Base-by-base conservation (phyloP, 2,329 filamentous ascomycete species). In the Penicillium palitans region DNA sequence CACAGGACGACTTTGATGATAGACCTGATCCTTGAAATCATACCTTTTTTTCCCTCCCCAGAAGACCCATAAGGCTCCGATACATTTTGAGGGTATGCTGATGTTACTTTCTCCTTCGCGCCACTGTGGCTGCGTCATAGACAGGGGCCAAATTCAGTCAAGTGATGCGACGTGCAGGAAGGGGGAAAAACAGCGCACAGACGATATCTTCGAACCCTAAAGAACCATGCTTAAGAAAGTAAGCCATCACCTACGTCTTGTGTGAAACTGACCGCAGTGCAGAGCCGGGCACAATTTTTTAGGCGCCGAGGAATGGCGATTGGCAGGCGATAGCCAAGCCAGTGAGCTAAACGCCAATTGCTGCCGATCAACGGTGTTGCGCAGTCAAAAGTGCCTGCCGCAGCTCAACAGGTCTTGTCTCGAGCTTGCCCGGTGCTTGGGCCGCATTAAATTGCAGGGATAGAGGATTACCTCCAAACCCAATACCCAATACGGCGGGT, bases 261-360 rank as follows among this genome's bases (percentile, higher is more conserved):
- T 60, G 48, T 59, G 53, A 52, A 47, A 57, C 35, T 17, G 35
- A 56, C 51, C 48, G 8, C 39, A 58, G 42, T 25, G 59, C 61
- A 59, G 60, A 50, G 7, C 51, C 27, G 58, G 47, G 55, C 55
- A 59, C 53, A 49, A 41, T 49, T 52, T 53, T 53, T 65, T 63
- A 66, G 63, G 65, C 66, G 63, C 65, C 59, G 49, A 50, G 37
- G 33, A 49, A 61, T 56, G 59, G 42, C 46, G 61, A 65, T 65
- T 65, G 61, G 62, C 50, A 55, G 55, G 41, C 62, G 52, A 56
- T 42, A 52, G 50, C 57, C 45, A 60, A 54, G 46, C 48, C 53
- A 33, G 42, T 33, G 46, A 49, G n/a, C 25, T 57, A 57, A 42
- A 61, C 61, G 63, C 61, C 63, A 62, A 40, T 19, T 47, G 24